Evolutionary conservation across 164 flowering plant species (phyloP).

Genomic region (Vitis rotundifolia): DNA sequence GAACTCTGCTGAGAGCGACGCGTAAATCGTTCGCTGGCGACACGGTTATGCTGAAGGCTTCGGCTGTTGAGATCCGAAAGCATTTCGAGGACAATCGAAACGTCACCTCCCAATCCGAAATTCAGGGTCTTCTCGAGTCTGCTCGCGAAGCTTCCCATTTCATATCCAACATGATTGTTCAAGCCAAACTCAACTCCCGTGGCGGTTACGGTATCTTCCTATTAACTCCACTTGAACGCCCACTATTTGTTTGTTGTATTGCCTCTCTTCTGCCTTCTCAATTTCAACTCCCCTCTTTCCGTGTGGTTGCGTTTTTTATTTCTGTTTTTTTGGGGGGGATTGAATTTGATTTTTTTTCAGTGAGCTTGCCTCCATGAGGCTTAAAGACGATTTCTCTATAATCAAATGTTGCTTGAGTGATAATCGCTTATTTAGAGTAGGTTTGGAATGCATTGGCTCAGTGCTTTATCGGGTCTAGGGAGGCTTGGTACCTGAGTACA

Average conservation of each 20-base stretch:
- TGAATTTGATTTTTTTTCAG: too few relatives aligned
- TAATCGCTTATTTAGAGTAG: too few relatives aligned
- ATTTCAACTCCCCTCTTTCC: too few relatives aligned
- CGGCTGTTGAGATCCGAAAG: slow-evolving; percentile 62
- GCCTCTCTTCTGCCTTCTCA: not conserved
- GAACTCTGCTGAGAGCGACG: slow-evolving; percentile 71
- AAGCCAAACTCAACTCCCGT: slow-evolving; percentile 65
- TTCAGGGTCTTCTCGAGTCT: slow-evolving; percentile 59
- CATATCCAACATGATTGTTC: slow-evolving; percentile 87
- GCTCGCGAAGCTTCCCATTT: slow-evolving; percentile 79
- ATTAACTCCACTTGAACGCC: not conserved
- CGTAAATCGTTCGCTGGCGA: slow-evolving; percentile 82
- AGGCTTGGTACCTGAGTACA: too few relatives aligned
- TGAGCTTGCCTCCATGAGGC: too few relatives aligned
- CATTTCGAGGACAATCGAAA: slow-evolving; percentile 80
- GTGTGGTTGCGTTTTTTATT: too few relatives aligned
- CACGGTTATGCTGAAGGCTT: slow-evolving; percentile 56
- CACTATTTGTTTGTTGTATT: slow-evolving; percentile 32
- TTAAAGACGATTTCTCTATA: too few relatives aligned
- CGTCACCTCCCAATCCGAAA: slow-evolving; percentile 58
- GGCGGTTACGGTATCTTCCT: slow-evolving; percentile 67
- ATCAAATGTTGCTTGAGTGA: too few relatives aligned
- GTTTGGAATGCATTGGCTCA: too few relatives aligned
- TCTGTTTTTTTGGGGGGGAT: too few relatives aligned
- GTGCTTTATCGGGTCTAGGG: too few relatives aligned